Base-by-base conservation (phyloP, 352 stramenopile genomes). In the Blastocystis sp. region DNA sequence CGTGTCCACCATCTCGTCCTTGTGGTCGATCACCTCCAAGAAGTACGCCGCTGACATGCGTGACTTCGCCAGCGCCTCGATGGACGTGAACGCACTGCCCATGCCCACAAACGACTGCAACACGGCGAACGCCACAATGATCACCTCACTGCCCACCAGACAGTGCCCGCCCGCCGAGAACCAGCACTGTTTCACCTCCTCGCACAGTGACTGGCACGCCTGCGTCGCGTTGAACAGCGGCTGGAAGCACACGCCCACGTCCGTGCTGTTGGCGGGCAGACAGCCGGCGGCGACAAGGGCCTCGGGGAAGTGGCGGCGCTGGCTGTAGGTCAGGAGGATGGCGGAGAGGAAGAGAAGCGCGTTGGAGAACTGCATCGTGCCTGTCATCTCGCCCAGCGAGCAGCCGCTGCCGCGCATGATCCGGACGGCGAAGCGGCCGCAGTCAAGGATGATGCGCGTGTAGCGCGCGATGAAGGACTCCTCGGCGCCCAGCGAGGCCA, bases 401-500 rank as follows among this genome's bases (percentile, higher is more conserved):
- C 21, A 34, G 17, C 74, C 74, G 9, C 23, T 28, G 11, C 48
- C 14, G n/a, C 40, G 40, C 38, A 70, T 56, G 9, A 28, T n/a
- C 40, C 53, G 43, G 14, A 67, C 34, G 52, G 66, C 34, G 21
- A 56, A 45, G 14, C 48, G n/a, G 21, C 28, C 23, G 53, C 74
- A 84, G 45, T 84, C 66, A 5, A 78, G 60, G 40, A 95, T 69
- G 0, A 92, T 91, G 0, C 61, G 70, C 28, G 92, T 89, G 81
- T 94, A 95, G 76, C 94, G 94, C 66, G 14, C 23, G 17, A 91
- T 89, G 65, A 94, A 93, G 41, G 92, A 89, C 7, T 90, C 65
- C 38, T 93, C 91, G 0, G 92, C 90, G 79, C 93, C 93, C 89
- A 94, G 93, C 91, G 92, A 92, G 90, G 93, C 91, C 41, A 95